Evolutionary conservation across 441 rosid genomes (phyloP), one percentile per base, ranked within the genome.

Genomic region (Aquilaria agallochum): DNA sequence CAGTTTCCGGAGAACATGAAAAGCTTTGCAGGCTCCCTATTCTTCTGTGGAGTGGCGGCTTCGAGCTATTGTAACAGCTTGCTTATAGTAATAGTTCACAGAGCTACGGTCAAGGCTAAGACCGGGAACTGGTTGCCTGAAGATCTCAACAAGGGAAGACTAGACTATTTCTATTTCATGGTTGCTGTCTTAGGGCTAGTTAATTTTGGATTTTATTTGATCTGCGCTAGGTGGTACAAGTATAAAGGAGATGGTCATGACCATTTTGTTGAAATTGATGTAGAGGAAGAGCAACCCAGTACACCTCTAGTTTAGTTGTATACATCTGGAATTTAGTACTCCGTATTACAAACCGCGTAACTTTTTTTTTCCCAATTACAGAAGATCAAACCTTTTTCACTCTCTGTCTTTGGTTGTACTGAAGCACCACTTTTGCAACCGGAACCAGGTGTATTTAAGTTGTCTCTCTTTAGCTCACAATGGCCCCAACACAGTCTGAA

Each of bases 1-100:
- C 80, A 76, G 57, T 72, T 76, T 63, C 80, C 80, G 0, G 68
- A 65, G 62, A 65, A 65, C 52, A 65, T 65, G 68, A 65, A 14
- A 50, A 65, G 68, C 68, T 46, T 75, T 3, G 76, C 68, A 9
- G 79, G 76, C 34, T 71, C 79, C 11, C 63, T 75, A 14, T 71
- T 64, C 68, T 71, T 48, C 33, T 68, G 73, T 50, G 70, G 70
- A 30, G 34, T 71, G 58, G 76, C 79, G 27, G 68, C 45, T 1
- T 62, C 73, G 7, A 75, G 61, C 56, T 75, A 75, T 64, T 9
- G 71, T 9, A 71, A 73, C 34, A 71, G 69, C 68, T 55, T 75
- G 11, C 36, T 75, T 47, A 71, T 71, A 59, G 42, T 69, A 11
- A 9, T 68, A 9, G 71, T 75, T 48, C 79, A 75, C 52, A 27